Conservation (phyloP, 768 basidiomycete genomes). For the Mycena olivaceomarginata region DNA sequence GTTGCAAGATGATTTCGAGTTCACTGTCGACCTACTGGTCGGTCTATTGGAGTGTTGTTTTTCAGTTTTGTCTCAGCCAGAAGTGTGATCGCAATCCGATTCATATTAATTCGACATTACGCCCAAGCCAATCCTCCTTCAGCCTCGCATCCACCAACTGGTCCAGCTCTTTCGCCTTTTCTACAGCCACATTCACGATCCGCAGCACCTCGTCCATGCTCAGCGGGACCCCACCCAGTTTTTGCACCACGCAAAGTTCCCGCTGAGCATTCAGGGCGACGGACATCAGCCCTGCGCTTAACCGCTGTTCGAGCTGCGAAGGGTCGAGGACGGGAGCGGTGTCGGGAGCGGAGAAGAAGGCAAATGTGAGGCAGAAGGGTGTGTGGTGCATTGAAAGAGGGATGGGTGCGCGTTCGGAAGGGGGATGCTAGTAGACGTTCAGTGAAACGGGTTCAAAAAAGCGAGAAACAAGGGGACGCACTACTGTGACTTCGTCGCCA, state of each 20-base stretch:
- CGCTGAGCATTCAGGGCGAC: constrained; percentile 94
- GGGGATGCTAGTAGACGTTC: constrained; percentile 81
- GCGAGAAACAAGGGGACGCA: constrained; percentile 59
- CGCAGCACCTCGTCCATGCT: constrained; percentile 82
- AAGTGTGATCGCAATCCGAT: neutral
- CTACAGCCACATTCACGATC: constrained; percentile 82
- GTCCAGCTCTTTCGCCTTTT: constrained; percentile 83
- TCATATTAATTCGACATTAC: constrained; percentile 75
- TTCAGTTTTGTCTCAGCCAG: no score
- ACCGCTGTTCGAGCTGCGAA: constrained; percentile 83
- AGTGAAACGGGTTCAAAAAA: constrained; percentile 9
- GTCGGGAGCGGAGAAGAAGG: constrained; percentile 81
- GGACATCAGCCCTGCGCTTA: constrained; percentile 81
- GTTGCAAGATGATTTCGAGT: no score
- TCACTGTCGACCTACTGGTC: no score
- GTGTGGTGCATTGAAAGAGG: constrained; percentile 95
- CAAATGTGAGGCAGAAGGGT: constrained; percentile 95
- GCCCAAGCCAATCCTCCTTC: constrained; percentile 79
- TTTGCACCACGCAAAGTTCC: constrained; percentile 95
- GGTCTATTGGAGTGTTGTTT: no score
- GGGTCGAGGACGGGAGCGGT: constrained; percentile 87
- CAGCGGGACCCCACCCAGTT: constrained; percentile 93
- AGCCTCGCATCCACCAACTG: constrained; percentile 79
- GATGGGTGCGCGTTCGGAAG: constrained; percentile 92
- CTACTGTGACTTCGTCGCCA: constrained; percentile 93